Evolutionary conservation across 345 rosid genomes (phyloP).

Genomic region (Eucalyptus polybractea): DNA sequence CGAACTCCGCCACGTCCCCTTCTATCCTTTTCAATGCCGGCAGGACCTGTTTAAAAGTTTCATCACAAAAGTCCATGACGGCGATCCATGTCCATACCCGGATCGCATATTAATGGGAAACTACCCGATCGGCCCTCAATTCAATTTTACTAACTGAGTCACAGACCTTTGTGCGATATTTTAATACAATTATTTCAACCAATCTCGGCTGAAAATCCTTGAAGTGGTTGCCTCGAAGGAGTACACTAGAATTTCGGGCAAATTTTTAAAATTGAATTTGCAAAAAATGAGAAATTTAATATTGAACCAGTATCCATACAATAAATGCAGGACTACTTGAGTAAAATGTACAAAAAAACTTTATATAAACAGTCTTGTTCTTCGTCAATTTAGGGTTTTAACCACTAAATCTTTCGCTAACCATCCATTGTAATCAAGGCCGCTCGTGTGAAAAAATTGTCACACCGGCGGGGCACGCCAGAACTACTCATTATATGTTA

Average conservation of each 20-base stretch:
- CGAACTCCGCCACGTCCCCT: constrained; percentile 27
- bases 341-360: background rate
- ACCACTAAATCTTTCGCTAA: background rate
- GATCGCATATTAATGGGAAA: background rate
- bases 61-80: background rate
- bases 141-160: background rate
- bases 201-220: background rate
- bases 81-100: background rate
- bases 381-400: background rate
- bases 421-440: background rate
- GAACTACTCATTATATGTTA: background rate
- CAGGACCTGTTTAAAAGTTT: constrained; percentile 19
- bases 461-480: background rate
- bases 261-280: background rate
- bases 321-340: background rate
- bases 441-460: background rate
- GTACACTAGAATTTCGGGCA: background rate
- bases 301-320: fast-evolving
- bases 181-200: fast-evolving
- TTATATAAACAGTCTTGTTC: background rate
- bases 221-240: background rate
- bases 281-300: background rate
- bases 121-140: background rate
- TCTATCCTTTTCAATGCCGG: constrained; percentile 31
- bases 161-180: fast-evolving